Conservation (phyloP, 2,329 filamentous ascomycete species). For the Penicillium sp. region DNA sequence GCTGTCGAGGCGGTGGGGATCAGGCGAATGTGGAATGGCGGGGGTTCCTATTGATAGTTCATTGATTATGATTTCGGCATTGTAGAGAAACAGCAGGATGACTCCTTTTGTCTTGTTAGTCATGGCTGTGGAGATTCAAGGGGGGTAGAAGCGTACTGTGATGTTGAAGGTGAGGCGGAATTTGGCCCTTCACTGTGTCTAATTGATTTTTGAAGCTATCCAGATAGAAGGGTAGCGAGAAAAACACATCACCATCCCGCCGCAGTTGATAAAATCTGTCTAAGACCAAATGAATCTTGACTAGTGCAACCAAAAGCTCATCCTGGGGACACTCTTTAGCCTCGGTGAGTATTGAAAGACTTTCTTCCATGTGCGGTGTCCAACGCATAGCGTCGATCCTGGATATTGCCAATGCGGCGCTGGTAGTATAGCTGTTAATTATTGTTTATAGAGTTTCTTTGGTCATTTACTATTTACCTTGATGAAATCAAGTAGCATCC, state of each 20-base stretch:
- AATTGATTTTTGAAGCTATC: conserved; percentile 24
- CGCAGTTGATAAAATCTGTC: conserved; percentile 21
- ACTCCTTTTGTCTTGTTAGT: conserved; percentile 14
- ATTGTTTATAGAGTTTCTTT: not conserved
- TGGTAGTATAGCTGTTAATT: conserved; percentile 19
- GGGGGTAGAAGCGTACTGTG: conserved; percentile 18
- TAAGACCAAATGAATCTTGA: conserved; percentile 27
- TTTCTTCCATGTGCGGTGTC: conserved; percentile 61
- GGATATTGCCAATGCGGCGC: conserved; percentile 36
- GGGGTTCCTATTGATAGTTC: conserved; percentile 20
- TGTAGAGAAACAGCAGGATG: conserved; percentile 14
- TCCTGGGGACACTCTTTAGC: conserved; percentile 53
- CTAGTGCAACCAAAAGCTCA: conserved; percentile 43
- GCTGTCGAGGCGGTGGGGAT: conserved; percentile 24
- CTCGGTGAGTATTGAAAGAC: conserved; percentile 49
- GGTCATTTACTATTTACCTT: conserved; percentile 34
- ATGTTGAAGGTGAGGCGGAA: conserved; percentile 20
- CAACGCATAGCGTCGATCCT: conserved; percentile 53
- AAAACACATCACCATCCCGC: conserved; percentile 16
- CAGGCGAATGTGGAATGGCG: conserved; percentile 19
- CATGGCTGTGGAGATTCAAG: not conserved
- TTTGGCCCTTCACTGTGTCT: conserved; percentile 18
- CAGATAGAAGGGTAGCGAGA: conserved; percentile 18
- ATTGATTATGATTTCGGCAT: conserved; percentile 26
- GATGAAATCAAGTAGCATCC: conserved; percentile 50